Base-by-base conservation (phyloP, 768 basidiomycete species). In the Porphyrellus cyaneotinctus region DNA sequence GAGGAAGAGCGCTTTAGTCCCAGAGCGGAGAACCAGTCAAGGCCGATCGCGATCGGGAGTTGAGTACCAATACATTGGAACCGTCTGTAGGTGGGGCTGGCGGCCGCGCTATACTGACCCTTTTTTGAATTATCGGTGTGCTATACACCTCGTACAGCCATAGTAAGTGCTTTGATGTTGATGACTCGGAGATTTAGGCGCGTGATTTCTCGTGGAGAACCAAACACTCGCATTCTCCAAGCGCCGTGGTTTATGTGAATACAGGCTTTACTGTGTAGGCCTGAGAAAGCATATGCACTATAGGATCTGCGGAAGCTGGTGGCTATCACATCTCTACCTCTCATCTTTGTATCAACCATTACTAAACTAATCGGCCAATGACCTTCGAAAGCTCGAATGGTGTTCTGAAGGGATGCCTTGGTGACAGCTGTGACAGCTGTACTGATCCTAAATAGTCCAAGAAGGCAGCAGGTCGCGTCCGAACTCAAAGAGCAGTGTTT, bases 31-130 rank as follows among this genome's bases (percentile, higher is more conserved):
- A 17, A 38, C 52, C 45, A 23, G 36, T 35, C 11, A 44, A 47
- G 30, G 56, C 58, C 6, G 53, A 57, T 17, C 64, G n/a, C n/a
- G 56, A 9, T 28, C 26, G n/a, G n/a, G 55, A 61, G 22, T 42
- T 56, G n/a, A 64, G 54, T 15, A 64, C 62, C 11, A 58, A 39
- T 22, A 64, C 57, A 12, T 59, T 53, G 8, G 59, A 65, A 31
- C 59, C 57, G 24, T 65, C 53, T 17, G n/a, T 53, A 6, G 54
- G 62, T 13, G 26, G 47, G 8, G 24, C 50, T 22, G 54, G 52
- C 8, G 43, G 51, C 32, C 61, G 38, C 26, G 54, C 49, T 28
- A 64, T 59, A 11, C 49, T 61, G 28, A 51, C 32, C 7, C 57
- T 43, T 33, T 3, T 49, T 30, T 55, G 52, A 36, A 61, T 42